Evolutionary conservation across 2,329 filamentous ascomycete genomes (phyloP), one percentile per base, ranked within the genome.

Genomic region (Blumeria hordei): DNA sequence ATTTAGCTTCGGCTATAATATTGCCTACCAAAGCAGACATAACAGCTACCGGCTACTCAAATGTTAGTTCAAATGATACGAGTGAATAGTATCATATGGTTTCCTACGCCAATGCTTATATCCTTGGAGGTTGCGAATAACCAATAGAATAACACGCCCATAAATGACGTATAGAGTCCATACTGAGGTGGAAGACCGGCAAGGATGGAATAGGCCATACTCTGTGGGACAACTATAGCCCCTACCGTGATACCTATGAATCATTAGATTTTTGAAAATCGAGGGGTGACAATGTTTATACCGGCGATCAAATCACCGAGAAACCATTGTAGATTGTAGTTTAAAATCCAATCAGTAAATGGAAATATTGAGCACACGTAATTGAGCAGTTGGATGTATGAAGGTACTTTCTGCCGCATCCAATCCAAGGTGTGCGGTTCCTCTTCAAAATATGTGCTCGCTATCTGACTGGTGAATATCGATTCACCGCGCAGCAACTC

Each of bases 91-190:
- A 21, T 3, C 35, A 60, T 53, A 1, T 34, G 10, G 34, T 50
- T 9, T 75, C 81, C 69, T 73, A 85, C 83, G 14, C 90, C 90
- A 56, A 96, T 96, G 9, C 90, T 95, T 64, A 98, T 96, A 67
- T 98, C 90, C 66, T 96, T 98, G 12, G 90, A 95, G 0, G 92
- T 98, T 36, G 88, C 92, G 64, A 96, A 96, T 65, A 95, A 84
- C 90, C 90, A 96, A 69, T 98, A 98, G 58, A 94, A 74, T 59
- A 94, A 67, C 14, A 94, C 88, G 53, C 90, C 92, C 76, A 95
- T 92, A 65, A 98, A 96, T 0, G 90, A 95, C 0, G 90, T 92
- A 69, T 94, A 94, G 0, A 96, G 75, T 54, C 90, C 90, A 64
- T 81, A 96, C 65, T 96, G 75, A 6, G 83, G 77, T 0, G 78